Conservation (phyloP, 2,329 filamentous ascomycete species). For the Emmonsia crescens region DNA sequence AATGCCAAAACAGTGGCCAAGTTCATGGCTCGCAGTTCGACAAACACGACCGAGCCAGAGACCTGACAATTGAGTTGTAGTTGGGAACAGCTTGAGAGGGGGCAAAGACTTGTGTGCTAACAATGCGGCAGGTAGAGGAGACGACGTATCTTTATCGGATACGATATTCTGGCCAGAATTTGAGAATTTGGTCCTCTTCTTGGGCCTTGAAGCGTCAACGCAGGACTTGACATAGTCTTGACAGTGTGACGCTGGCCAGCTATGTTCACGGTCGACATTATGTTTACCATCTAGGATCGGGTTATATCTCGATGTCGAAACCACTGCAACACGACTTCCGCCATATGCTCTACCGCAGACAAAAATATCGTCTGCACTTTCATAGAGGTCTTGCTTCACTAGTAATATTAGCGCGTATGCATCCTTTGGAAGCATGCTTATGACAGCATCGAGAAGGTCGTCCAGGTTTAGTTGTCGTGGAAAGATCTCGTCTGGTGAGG, state of each 20-base stretch:
- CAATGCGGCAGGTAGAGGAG: constrained; percentile 13
- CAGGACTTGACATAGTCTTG: constrained; percentile 36
- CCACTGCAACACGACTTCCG: constrained; percentile 49
- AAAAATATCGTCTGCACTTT: constrained; percentile 56
- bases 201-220: constrained; percentile 13
- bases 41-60: constrained; percentile 50
- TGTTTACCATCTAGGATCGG: constrained; percentile 38
- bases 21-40: constrained; percentile 52
- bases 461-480: constrained; percentile 42
- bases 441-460: constrained; percentile 49
- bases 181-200: background rate
- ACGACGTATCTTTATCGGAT: background rate
- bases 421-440: constrained; percentile 44
- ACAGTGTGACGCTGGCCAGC: constrained; percentile 57
- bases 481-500: constrained; percentile 39
- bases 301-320: constrained; percentile 52
- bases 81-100: constrained; percentile 5
- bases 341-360: constrained; percentile 58
- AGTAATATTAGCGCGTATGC: constrained; percentile 50
- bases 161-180: background rate
- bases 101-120: constrained; percentile 8
- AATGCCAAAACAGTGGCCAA: constrained; percentile 57
- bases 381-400: constrained; percentile 53
- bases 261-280: constrained; percentile 41
- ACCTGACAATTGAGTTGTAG: constrained; percentile 21